phyloP scores from a whole-genome alignment of 352 stramenopile genomes.

The Globisporangium alternatum region DNA sequence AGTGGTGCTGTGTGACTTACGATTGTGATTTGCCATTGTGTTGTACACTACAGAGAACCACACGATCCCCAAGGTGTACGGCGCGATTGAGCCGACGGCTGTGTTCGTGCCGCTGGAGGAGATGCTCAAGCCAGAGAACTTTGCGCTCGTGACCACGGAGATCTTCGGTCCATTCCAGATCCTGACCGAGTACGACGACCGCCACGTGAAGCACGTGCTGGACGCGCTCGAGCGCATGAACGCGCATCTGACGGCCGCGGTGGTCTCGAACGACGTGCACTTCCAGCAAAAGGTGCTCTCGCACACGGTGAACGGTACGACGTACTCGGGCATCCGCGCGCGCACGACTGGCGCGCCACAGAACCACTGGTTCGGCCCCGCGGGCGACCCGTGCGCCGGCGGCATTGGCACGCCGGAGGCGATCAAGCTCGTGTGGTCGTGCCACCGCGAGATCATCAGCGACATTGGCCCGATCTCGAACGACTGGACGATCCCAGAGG shows the following conservation, averaged over 20 bases:
- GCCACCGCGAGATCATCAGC: conserved; percentile 97
- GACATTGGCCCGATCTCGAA: conserved; percentile 78
- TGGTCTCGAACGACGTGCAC: conserved; percentile 95
- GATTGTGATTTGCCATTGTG: not conserved
- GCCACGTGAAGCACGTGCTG: conserved; percentile 88
- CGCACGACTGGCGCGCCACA: conserved; percentile 94
- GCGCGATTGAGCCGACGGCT: conserved; percentile 95
- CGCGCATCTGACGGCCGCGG: conserved; percentile 96
- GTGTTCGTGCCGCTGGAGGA: conserved; percentile 96
- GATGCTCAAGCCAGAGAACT: conserved; percentile 95
- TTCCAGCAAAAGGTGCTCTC: conserved; percentile 95
- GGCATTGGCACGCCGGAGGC: conserved; percentile 98
- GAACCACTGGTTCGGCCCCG: conserved; percentile 97
- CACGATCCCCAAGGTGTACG: conserved; percentile 94
- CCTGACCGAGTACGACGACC: conserved; percentile 93
- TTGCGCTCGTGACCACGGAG: conserved; percentile 93
- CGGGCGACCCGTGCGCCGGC: conserved; percentile 93
- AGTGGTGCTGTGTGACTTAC: not conserved
- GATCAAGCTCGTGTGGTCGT: conserved; percentile 98
- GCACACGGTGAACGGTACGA: conserved; percentile 99
- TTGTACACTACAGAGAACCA: conserved; percentile 70
- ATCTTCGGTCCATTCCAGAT: conserved; percentile 99
- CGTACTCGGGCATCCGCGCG: conserved; percentile 95
- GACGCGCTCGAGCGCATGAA: conserved; percentile 95
- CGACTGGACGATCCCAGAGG: conserved; percentile 80